Percentiles rank a stretch among this genome's conserved stretches.
Evolutionary conservation across 129 eudicot species (phyloP).

Genomic region (Saposhnikovia divaricata): DNA sequence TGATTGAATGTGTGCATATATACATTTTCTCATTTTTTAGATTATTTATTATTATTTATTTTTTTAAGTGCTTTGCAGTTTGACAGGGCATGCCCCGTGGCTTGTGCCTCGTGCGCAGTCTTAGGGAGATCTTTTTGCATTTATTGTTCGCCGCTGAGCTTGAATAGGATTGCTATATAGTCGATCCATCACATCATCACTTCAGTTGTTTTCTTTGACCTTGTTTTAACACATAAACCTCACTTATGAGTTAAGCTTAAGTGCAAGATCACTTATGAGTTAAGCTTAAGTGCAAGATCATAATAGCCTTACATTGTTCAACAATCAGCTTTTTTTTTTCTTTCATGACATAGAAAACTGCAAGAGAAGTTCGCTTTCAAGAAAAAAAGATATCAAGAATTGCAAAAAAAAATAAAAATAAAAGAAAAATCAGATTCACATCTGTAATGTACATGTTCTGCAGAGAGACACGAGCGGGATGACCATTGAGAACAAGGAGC

Average conservation of each 20-base stretch:
- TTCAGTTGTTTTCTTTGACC: not conserved
- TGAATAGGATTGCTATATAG: too few species aligned
- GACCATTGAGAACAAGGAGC: slow-evolving; percentile 85
- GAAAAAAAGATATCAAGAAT: not conserved
- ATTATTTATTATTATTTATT: too few species aligned
- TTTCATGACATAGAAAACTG: not conserved
- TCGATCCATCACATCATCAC: not conserved
- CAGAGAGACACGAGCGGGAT: slow-evolving; percentile 73
- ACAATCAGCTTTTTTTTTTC: not conserved
- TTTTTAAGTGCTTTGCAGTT: too few species aligned
- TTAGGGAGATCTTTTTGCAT: not conserved
- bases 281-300: not conserved
- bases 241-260: not conserved
- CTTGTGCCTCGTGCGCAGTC: not conserved
- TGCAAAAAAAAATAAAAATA: not conserved
- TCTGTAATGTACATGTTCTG: slow-evolving; percentile 13
- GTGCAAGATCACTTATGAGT: not conserved
- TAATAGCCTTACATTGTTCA: not conserved
- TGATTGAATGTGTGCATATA: not conserved
- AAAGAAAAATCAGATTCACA: not conserved
- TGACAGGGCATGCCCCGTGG: too few species aligned
- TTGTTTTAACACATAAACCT: too few species aligned
- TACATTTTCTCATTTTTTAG: too few species aligned
- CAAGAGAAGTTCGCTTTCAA: not conserved
- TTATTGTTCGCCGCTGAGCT: not conserved